Base-by-base conservation (phyloP, 345 rosid species). In the Citrus maxima region DNA sequence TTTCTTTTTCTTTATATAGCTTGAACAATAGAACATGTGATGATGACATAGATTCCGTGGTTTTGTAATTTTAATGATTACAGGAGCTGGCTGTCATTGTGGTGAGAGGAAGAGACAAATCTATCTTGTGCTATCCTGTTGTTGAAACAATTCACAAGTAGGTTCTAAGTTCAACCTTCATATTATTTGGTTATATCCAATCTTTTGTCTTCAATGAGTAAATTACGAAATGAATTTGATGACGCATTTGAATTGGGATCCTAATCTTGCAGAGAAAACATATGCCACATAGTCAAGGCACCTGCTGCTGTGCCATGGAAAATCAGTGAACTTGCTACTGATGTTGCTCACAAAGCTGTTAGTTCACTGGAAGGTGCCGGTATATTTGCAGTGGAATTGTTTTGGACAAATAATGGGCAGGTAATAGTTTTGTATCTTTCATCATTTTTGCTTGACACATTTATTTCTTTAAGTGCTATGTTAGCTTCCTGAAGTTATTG, bases 121-220 rank as follows among this genome's bases (percentile, higher is more conserved):
- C 98, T 79, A 86, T 94, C 81, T 81, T 82, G 72, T 92, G 98
- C 84, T 97, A 93, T 79, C 97, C 97, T 18, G 98, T 90, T 80
- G 98, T 94, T 77, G 98, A 94, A 89, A 94, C 98, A 58, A 86
- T 96, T 85, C 98, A 97, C 88, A 94, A 83, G 99, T 94, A 86
- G 62, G 84, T 61, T 58, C 46, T 64, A 4, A 75, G 28, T 80
- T 82, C 55, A 54, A 18, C 35, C 54, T 69, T 82, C 25, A 21
- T 38, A 14, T 73, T 64, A 10, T 70, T 32, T 70, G 10, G 59
- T 59, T 40, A 24, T 78, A 21, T 28, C 27, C 19, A 18, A 27
- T 62, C 21, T 80, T 34, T 78, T 32, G 30, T n/a, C 14, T 51
- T 25, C 56, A 16, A 28, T 55, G 37, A 38, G 38, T 67, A 61